Evolutionary conservation across 192 early-diverging fungal genomes (phyloP), one percentile per base, ranked within the genome.

Genomic region (Coemansia sp.): DNA sequence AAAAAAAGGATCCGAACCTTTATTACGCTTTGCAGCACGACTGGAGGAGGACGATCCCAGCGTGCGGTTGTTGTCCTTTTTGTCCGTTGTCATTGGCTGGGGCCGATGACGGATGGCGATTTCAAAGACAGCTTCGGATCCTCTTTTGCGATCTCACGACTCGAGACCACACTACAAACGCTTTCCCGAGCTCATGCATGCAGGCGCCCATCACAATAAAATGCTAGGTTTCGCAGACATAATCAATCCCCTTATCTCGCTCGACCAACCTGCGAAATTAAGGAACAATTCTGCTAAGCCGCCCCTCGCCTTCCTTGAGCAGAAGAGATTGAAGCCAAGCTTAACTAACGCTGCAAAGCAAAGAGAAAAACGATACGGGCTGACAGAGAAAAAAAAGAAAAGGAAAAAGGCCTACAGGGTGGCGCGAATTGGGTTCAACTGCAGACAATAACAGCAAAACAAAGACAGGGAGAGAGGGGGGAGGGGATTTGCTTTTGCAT

Each of bases 401-500:
- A 15, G 50, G 1, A 32, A 32, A 53, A 22, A 53, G 23, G 50
- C 50, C 5, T 2, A 50, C 3, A 0, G 48, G 50, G 50, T 53
- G 50, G 50, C 50, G 50, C 50, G 50, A 53, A 25, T 53, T 53
- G 50, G 50, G 23, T 53, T 15, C 50, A 53, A 9, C 10, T 13
- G 14, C 50, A 53, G 38, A 40, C 38, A 40, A 40, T 40, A 40
- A 40, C 38, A 40, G 11, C 38, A 40, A 40, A 53, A 53, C 50
- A 25, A 53, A 25, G 5, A 53, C 48, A 49, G 14, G 7, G 20
- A 53, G 5, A 53, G 13, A 53, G 25, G 25, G 25, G 6, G 22
- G 14, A 13, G 23, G 50, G 25, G 50, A 32, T 53, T 53, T 53
- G 7, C 50, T 53, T 22, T 53, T 53, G 14, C 32, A 63, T 63